phyloP scores from a whole-genome alignment of 1,139 yeast species.

The Wickerhamomyces sp. region DNA sequence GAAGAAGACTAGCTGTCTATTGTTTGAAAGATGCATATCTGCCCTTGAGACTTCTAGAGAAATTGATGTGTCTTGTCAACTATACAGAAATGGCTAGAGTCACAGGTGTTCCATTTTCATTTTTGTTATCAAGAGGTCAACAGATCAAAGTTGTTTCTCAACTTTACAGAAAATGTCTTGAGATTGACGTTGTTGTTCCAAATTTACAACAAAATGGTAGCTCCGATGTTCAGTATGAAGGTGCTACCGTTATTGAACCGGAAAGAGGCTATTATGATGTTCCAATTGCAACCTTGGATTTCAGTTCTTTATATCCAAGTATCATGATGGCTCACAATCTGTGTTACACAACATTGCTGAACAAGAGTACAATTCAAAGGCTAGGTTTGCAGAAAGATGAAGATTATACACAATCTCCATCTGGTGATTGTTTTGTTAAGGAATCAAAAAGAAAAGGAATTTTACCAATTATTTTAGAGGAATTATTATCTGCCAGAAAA shows the following conservation, averaged over 20 bases:
- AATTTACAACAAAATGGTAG: conserved; percentile 80
- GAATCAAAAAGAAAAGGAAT: conserved; percentile 70
- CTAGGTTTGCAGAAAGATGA: conserved; percentile 59
- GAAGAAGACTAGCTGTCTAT: conserved; percentile 93
- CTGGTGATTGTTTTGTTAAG: conserved; percentile 90
- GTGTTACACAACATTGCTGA: conserved; percentile 87
- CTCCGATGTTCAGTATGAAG: conserved; percentile 87
- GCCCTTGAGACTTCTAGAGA: conserved; percentile 83
- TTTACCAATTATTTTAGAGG: conserved; percentile 86
- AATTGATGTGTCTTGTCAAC: conserved; percentile 92
- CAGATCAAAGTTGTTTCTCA: conserved; percentile 97
- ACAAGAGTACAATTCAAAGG: conserved; percentile 62
- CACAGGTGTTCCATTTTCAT: conserved; percentile 96
- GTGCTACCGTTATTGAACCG: conserved; percentile 99
- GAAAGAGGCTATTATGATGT: conserved; percentile 91
- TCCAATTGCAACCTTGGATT: conserved; percentile 97
- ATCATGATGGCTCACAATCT: conserved; percentile 99
- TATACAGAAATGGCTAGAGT: conserved; percentile 99
- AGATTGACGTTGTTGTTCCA: conserved; percentile 84
- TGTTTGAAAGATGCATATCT: conserved; percentile 95
- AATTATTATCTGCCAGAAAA: conserved; percentile 86
- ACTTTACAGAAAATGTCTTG: conserved; percentile 83
- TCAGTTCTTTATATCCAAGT: conserved; percentile 95
- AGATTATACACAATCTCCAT: conserved; percentile 87
- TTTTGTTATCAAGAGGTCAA: conserved; percentile 86